These are phyloP conservation scores for Astrothelium macrocarpum DNA, from an alignment of 495 filamentous ascomycete genomes.

Conservation along the genomic window DNA sequence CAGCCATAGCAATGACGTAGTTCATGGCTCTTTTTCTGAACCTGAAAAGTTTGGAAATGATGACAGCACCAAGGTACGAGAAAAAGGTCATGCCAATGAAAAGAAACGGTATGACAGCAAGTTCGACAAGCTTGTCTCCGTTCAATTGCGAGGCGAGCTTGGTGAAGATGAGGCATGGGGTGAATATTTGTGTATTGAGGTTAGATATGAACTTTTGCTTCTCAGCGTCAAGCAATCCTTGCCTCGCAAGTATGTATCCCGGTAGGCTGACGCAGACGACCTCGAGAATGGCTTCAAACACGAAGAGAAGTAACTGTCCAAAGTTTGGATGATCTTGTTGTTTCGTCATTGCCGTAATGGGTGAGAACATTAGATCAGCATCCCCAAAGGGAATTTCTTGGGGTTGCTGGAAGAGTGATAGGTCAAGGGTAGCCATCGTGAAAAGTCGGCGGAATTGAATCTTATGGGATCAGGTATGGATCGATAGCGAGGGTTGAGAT, in stretches of 20 bases:
- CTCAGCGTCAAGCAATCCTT: constrained; percentile 87
- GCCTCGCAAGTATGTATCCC: constrained; percentile 83
- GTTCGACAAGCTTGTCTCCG: constrained; percentile 75
- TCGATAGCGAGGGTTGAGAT: not conserved
- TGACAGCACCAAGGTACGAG: constrained; percentile 64
- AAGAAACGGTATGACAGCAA: constrained; percentile 89
- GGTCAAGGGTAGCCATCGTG: not conserved
- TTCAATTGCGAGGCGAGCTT: constrained; percentile 95
- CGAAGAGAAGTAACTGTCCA: constrained; percentile 67
- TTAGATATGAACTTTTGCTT: constrained; percentile 94
- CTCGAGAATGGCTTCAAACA: constrained; percentile 93
- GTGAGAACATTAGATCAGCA: not conserved
- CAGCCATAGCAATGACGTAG: constrained; percentile 93
- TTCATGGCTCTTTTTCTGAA: constrained; percentile 61
- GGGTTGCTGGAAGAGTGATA: not conserved
- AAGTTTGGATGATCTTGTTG: constrained; percentile 51
- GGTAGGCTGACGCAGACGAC: constrained; percentile 92
- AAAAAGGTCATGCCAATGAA: constrained; percentile 79
- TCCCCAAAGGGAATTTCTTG: constrained; percentile 2
- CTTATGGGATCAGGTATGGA: not conserved
- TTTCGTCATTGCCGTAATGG: not conserved
- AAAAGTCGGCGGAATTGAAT: not conserved
- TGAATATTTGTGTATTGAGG: constrained; percentile 87
- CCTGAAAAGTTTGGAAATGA: constrained; percentile 61
- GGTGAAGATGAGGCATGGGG: constrained; percentile 93